Evolutionary conservation across 2,329 filamentous ascomycete genomes (phyloP).

Genomic region (Colletotrichum sp.): DNA sequence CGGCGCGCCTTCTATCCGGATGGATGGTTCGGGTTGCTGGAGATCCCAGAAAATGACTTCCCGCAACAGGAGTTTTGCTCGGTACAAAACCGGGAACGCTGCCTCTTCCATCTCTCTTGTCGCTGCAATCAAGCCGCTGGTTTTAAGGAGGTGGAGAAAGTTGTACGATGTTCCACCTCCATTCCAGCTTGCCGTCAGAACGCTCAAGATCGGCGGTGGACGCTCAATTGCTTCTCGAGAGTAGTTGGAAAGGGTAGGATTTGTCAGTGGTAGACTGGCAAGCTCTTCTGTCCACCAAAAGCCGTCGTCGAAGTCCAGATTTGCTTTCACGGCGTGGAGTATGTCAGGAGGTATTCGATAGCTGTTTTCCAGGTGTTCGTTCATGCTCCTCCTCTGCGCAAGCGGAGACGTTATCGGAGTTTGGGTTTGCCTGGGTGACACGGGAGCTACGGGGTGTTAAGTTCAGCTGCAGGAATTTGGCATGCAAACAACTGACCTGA

Average conservation of each 20-base stretch:
- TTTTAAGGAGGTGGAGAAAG: conserved; percentile 56
- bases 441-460: conserved; percentile 38
- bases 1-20: conserved; percentile 35
- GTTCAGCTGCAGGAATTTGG: background rate
- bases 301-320: conserved; percentile 59
- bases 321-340: conserved; percentile 44
- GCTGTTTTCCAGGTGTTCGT: conserved; percentile 54
- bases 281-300: conserved; percentile 65
- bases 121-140: conserved; percentile 54
- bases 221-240: conserved; percentile 42
- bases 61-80: conserved; percentile 59
- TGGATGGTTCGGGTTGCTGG: conserved; percentile 51
- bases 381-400: conserved; percentile 53
- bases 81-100: conserved; percentile 56
- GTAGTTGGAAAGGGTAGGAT: conserved; percentile 42
- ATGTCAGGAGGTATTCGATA: conserved; percentile 48
- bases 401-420: conserved; percentile 57
- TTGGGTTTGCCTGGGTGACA: conserved; percentile 53
- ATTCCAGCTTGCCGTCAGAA: conserved; percentile 59
- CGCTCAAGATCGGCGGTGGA: conserved; percentile 54
- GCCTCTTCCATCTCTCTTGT: conserved; percentile 53
- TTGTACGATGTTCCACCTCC: conserved; percentile 52
- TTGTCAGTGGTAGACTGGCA: conserved; percentile 41
- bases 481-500: conserved; percentile 44
- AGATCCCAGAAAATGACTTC: conserved; percentile 61